Evolutionary conservation across 495 filamentous ascomycete genomes (phyloP).

Genomic region (Trichoderma reesei): DNA sequence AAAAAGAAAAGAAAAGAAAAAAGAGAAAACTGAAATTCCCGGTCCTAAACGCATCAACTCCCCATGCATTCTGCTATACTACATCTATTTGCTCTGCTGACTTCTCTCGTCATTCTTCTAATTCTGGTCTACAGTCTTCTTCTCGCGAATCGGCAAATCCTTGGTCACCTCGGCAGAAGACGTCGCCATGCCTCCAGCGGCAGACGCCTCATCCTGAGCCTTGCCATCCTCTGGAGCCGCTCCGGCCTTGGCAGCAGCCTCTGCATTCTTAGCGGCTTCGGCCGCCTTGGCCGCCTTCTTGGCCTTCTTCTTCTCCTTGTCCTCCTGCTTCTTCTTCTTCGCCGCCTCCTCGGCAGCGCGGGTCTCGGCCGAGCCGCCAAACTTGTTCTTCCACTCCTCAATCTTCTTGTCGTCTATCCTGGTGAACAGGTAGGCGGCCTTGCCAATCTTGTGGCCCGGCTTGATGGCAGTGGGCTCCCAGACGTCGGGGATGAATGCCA

Average conservation of each 20-base stretch:
- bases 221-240: conserved; percentile 4
- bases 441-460: conserved; percentile 71
- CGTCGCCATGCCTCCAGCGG: neutral
- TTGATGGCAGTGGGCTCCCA: conserved; percentile 55
- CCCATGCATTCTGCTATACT: neutral
- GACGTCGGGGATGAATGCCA: conserved; percentile 58
- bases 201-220: conserved; percentile 5
- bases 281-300: conserved; percentile 37
- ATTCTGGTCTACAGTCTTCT: conserved; percentile 13
- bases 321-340: conserved; percentile 48
- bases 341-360: conserved; percentile 48
- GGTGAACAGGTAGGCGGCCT: conserved; percentile 74
- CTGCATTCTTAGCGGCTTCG: conserved; percentile 18
- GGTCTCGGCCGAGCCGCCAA: conserved; percentile 61
- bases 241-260: conserved; percentile 11
- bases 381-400: conserved; percentile 69
- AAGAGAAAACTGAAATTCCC: neutral
- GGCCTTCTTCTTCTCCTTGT: conserved; percentile 38
- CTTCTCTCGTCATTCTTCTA: neutral
- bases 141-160: conserved; percentile 19
- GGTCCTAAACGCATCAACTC: neutral
- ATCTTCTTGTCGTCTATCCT: conserved; percentile 74
- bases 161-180: conserved; percentile 14
- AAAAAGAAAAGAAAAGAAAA: neutral
- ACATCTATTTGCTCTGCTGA: neutral